Conservation (phyloP, 1,139 yeast genomes). For the Citeromyces siamensis region DNA sequence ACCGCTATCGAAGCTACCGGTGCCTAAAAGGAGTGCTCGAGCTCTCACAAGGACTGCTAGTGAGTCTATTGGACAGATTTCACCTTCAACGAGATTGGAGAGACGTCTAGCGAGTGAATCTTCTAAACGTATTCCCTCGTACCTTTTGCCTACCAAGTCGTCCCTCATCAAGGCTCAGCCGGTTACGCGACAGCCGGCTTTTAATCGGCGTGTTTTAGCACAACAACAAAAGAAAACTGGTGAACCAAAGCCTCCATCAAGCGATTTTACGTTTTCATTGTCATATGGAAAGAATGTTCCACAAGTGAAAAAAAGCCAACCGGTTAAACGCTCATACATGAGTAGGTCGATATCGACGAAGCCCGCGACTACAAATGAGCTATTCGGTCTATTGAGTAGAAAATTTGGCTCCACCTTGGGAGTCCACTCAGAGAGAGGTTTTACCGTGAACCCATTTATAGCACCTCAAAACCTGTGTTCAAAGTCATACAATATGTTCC, state of each 20-base stretch:
- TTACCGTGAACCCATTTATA: background rate
- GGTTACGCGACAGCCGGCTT: background rate
- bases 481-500: background rate
- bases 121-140: background rate
- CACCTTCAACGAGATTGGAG: background rate
- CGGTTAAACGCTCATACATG: no score
- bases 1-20: background rate
- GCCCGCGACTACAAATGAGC: background rate
- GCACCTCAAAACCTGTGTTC: background rate
- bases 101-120: conserved; percentile 2
- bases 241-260: no score
- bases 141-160: conserved; percentile 1
- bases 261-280: no score
- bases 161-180: conserved; percentile 1
- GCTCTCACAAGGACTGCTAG: background rate
- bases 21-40: background rate
- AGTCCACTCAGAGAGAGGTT: background rate
- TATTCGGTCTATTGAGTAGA: background rate
- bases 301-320: no score
- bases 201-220: no score
- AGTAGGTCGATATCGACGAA: no score
- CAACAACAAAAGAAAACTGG: no score
- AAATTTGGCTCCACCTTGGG: background rate
- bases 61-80: background rate
- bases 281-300: no score